Base-by-base conservation (phyloP, 2,329 filamentous ascomycete species). In the Coniochaeta prunicola region DNA sequence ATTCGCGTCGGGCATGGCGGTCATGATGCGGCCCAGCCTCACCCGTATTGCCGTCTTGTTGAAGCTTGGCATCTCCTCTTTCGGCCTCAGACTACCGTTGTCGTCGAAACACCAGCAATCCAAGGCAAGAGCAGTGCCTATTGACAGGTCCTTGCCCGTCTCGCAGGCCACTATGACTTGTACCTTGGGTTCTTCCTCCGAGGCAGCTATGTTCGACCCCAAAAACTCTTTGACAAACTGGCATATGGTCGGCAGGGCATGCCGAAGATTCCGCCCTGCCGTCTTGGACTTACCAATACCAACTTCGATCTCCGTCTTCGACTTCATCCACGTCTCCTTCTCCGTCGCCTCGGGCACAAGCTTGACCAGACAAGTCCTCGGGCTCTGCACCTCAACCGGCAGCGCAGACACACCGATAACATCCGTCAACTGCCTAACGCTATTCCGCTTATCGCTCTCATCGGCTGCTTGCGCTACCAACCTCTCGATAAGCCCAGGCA, bases 221-320 rank as follows among this genome's bases (percentile, higher is more conserved):
- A 84, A 62, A 58, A 73, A 78, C 0, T 59, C 65, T 6, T 71
- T 66, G 1, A 82, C 78, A 68, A 90, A 89, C 2, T 73, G 68
- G 61, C 80, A 80, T 17, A 94, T 82, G 17, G 77, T 78, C 1
- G 83, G 79, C 3, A 97, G 76, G 10, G 89, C 85, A 15, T 80
- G 76, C 9, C 93, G 85, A n/a, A 97, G 77, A 64, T 90, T 86
- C n/a, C 92, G 86, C 67, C 90, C 92, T 0, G 91, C 93, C 4
- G 86, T 72, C 73, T 97, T 97, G 38, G 84, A 84, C 55, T 83
- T 82, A 1, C 86, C 85, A 60, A 93, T 83, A 0, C 84, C 82
- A 19, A 94, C 80, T 79, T 80, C 57, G 64, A 78, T 68, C 83
- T 68, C 59, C 57, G 70, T 67, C 12, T 73, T 56, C 36, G 66